Conservation (phyloP, 306 rosid genomes). For the Sicyos edulis region DNA sequence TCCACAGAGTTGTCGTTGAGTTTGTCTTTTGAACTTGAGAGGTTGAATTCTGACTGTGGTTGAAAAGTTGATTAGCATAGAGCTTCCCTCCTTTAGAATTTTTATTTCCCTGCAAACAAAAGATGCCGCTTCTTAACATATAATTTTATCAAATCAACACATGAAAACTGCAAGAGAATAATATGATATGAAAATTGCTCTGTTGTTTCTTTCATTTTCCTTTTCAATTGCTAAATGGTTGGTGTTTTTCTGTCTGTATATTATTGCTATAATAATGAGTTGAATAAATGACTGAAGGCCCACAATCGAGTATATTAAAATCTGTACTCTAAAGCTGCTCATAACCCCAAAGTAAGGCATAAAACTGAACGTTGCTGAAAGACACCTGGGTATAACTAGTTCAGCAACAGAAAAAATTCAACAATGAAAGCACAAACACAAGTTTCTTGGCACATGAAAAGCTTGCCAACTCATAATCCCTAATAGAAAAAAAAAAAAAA, state of each 20-base stretch:
- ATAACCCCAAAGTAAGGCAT: background rate
- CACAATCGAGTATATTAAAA: background rate
- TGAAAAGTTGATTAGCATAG: background rate
- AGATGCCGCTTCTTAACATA: background rate
- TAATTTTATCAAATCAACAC: constrained; percentile 12
- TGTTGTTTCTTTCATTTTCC: background rate
- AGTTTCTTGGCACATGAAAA: background rate
- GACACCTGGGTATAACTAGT: background rate
- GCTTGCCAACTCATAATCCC: background rate
- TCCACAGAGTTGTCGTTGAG: constrained; percentile 32
- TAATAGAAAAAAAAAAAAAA: background rate
- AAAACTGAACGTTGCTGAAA: background rate
- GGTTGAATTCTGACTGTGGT: constrained; percentile 25
- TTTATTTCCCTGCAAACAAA: constrained; percentile 10
- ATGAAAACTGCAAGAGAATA: background rate
- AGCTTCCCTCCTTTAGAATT: constrained; percentile 7
- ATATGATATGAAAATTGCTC: background rate
- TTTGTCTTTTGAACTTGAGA: constrained; percentile 30
- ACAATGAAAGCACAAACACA: background rate
- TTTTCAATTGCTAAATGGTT: background rate
- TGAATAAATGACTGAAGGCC: background rate
- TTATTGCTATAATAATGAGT: background rate
- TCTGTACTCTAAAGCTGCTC: background rate
- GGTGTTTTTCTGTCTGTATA: background rate
- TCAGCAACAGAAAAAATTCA: background rate